phyloP scores from a whole-genome alignment of 164 flowering plant species.

The Vitis rupestris region DNA sequence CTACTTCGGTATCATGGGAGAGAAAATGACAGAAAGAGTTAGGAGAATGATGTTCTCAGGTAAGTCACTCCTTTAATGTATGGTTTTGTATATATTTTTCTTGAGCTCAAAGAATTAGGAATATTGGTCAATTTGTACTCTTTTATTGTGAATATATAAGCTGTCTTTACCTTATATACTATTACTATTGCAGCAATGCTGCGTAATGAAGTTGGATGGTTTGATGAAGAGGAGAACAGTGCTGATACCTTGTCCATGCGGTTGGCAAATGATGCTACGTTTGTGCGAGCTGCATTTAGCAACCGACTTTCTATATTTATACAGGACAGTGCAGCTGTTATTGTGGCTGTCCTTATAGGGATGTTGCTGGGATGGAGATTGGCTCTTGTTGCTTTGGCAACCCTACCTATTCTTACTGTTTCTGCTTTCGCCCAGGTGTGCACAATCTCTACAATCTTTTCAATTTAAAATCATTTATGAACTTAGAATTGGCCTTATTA shows the following conservation, averaged over 20 bases:
- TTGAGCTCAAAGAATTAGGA: not conserved
- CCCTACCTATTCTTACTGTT: slow-evolving; percentile 74
- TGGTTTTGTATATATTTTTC: not conserved
- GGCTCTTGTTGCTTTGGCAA: slow-evolving; percentile 92
- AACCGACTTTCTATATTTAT: slow-evolving; percentile 92
- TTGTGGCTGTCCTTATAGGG: slow-evolving; percentile 87
- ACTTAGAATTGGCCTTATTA: not conserved
- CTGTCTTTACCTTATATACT: not conserved
- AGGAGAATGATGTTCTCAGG: slow-evolving; percentile 99
- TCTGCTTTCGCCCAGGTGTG: slow-evolving; percentile 96
- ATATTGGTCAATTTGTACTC: not conserved
- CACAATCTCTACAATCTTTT: not conserved
- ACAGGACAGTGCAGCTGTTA: slow-evolving; percentile 87
- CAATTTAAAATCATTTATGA: not conserved
- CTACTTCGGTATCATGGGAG: slow-evolving; percentile 99
- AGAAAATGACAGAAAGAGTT: slow-evolving; percentile 98
- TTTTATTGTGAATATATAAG: not conserved
- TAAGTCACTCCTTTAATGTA: slow-evolving; percentile 12
- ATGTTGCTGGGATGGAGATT: slow-evolving; percentile 84
- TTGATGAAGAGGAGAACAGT: slow-evolving; percentile 96
- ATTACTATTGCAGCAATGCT: slow-evolving; percentile 69
- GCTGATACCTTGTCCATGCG: slow-evolving; percentile 95
- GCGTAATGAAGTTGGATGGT: slow-evolving; percentile 97
- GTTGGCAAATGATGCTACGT: slow-evolving; percentile 97
- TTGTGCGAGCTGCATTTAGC: slow-evolving; percentile 98